Percentiles rank a stretch among this genome's conserved stretches.
Evolutionary conservation across 1,139 yeast genomes (phyloP).

Genomic region (Nadsonia starkeyi-henricii): DNA sequence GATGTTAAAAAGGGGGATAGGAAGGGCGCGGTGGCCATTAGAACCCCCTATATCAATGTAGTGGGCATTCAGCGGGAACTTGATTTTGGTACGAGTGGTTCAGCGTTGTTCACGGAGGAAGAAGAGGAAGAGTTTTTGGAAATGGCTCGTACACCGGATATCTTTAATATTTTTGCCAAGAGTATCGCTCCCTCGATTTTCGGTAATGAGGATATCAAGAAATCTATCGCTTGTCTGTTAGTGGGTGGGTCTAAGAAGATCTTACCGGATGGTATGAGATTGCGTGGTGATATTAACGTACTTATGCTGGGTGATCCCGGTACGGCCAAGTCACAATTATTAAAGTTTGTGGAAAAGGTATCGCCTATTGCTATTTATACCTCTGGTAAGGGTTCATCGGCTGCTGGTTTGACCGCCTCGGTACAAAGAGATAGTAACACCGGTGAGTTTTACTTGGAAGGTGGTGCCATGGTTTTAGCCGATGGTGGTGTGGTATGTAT

Average conservation of each 20-base stretch:
- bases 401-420: slow-evolving; percentile 97
- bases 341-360: slow-evolving; percentile 88
- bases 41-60: slow-evolving; percentile 82
- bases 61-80: slow-evolving; percentile 48
- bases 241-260: slow-evolving; percentile 92
- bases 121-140: slow-evolving; percentile 86
- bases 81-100: slow-evolving; percentile 21
- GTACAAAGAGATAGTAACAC: slow-evolving; percentile 78
- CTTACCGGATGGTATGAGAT: slow-evolving; percentile 89
- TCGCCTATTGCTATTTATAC: slow-evolving; percentile 93
- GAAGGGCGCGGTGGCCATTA: slow-evolving; percentile 63
- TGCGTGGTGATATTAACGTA: slow-evolving; percentile 95
- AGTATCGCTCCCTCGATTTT: slow-evolving; percentile 95
- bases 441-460: slow-evolving; percentile 88
- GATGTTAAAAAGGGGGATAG: slow-evolving; percentile 48
- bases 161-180: slow-evolving; percentile 70
- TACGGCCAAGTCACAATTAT: slow-evolving; percentile 91
- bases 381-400: slow-evolving; percentile 97
- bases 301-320: slow-evolving; percentile 95
- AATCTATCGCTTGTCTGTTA: slow-evolving; percentile 79
- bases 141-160: slow-evolving; percentile 67
- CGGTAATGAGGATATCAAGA: slow-evolving; percentile 86
- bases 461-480: slow-evolving; percentile 98
- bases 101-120: slow-evolving; percentile 69
- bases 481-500: slow-evolving; percentile 99